These are phyloP conservation scores for Clarireedia monteithiana DNA, from an alignment of 2,329 filamentous ascomycete genomes.

Conservation along the genomic window DNA sequence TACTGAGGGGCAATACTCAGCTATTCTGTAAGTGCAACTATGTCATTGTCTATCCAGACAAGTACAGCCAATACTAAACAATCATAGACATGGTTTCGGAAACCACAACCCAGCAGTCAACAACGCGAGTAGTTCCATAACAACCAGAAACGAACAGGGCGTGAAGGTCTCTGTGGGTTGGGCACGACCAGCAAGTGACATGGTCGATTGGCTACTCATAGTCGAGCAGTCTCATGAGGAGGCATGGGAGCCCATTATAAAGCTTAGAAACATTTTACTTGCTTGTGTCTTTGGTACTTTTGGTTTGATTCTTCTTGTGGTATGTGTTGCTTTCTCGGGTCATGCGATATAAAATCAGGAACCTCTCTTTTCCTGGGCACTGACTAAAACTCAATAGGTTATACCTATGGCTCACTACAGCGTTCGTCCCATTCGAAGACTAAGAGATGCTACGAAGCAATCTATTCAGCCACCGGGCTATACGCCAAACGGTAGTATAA, in stretches of 20 bases:
- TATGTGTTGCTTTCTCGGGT: neutral
- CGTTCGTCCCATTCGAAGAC: constrained; percentile 55
- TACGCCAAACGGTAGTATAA: constrained; percentile 25
- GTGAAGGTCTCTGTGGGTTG: constrained; percentile 70
- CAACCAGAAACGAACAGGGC: constrained; percentile 65
- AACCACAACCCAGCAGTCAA: constrained; percentile 43
- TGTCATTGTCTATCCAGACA: too few relatives aligned
- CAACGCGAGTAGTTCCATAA: constrained; percentile 61
- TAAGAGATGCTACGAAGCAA: constrained; percentile 27
- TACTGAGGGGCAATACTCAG: constrained; percentile 55
- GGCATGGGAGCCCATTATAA: constrained; percentile 67
- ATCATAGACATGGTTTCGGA: constrained; percentile 43
- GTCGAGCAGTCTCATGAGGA: constrained; percentile 70
- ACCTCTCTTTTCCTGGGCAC: neutral
- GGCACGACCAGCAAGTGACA: constrained; percentile 55
- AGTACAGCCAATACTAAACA: constrained; percentile 24
- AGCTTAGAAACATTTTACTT: constrained; percentile 71
- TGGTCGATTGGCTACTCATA: constrained; percentile 77
- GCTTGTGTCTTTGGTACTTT: constrained; percentile 80
- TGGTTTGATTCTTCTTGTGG: constrained; percentile 60
- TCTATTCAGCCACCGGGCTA: constrained; percentile 27
- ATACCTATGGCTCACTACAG: constrained; percentile 76
- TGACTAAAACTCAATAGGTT: constrained; percentile 30
- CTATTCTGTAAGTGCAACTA: constrained; percentile 33
- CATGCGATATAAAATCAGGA: neutral